These are phyloP conservation scores for Aspergillus intermedius DNA, from an alignment of 2,329 filamentous ascomycete species.

Conservation along the genomic window DNA sequence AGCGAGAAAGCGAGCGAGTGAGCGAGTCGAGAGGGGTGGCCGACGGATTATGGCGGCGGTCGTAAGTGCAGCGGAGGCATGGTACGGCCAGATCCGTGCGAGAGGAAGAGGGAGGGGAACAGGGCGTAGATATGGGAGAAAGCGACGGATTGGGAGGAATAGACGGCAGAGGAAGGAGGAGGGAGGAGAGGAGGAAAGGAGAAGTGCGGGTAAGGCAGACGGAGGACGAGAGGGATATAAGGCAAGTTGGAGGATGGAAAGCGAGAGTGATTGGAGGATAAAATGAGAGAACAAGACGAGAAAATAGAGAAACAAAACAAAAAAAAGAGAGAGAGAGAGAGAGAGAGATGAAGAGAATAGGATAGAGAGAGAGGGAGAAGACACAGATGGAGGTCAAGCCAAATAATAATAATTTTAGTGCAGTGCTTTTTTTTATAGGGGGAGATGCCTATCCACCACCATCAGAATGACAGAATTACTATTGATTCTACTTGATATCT, in stretches of 20 bases:
- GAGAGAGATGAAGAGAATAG: background rate
- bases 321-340: background rate
- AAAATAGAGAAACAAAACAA: constrained; percentile 3
- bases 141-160: background rate
- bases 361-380: background rate
- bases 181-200: constrained; percentile 5
- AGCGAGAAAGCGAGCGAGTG: background rate
- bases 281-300: constrained; percentile 2
- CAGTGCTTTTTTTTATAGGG: background rate
- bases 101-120: constrained; percentile 3
- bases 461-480: background rate
- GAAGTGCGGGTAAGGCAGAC: constrained; percentile 1
- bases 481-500: background rate
- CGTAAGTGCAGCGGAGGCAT: constrained; percentile 26
- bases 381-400: background rate
- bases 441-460: background rate
- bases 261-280: background rate
- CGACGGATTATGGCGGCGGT: constrained; percentile 28
- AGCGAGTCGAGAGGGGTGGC: constrained; percentile 9
- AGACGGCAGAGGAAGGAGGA: background rate
- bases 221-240: constrained; percentile 5
- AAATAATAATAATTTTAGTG: background rate
- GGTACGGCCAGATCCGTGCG: constrained; percentile 12
- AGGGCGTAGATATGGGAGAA: constrained; percentile 2
- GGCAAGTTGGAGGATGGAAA: constrained; percentile 4